These are phyloP conservation scores for Daldinia loculata DNA, from an alignment of 495 filamentous ascomycete genomes.

Conservation along the genomic window DNA sequence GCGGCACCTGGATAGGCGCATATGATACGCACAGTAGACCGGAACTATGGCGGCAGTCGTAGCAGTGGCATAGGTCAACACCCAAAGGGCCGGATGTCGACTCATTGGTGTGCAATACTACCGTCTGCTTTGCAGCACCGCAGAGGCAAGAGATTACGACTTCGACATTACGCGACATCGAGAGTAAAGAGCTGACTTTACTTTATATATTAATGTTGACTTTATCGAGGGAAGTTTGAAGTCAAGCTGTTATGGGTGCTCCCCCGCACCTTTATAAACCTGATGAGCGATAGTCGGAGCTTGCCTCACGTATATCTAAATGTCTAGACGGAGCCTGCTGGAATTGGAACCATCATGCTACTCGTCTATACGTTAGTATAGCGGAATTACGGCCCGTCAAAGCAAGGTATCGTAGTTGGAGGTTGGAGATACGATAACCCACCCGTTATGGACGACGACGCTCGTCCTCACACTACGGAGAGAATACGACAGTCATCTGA, in stretches of 20 bases:
- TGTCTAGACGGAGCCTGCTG: not conserved
- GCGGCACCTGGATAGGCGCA: conserved; percentile 47
- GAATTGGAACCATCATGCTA: not conserved
- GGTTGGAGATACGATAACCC: not conserved
- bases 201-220: not conserved
- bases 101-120: conserved; percentile 49
- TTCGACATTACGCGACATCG: conserved; percentile 3
- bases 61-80: conserved; percentile 70
- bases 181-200: not conserved
- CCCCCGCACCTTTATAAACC: not conserved
- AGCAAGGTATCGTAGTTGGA: conserved; percentile 3
- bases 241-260: not conserved
- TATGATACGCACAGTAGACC: conserved; percentile 68
- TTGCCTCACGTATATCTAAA: not conserved
- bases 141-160: conserved; percentile 66
- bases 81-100: conserved; percentile 23
- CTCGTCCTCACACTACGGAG: not conserved
- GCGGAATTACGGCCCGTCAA: conserved; percentile 31
- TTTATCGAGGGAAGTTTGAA: not conserved
- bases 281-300: not conserved
- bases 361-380: not conserved
- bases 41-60: conserved; percentile 65
- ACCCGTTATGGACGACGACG: not conserved
- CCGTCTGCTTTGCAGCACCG: conserved; percentile 53
- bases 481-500: conserved; percentile 1